Evolutionary conservation across 2,329 filamentous ascomycete species (phyloP).

Genomic region (Gnomoniopsis smithogilvyi): DNA sequence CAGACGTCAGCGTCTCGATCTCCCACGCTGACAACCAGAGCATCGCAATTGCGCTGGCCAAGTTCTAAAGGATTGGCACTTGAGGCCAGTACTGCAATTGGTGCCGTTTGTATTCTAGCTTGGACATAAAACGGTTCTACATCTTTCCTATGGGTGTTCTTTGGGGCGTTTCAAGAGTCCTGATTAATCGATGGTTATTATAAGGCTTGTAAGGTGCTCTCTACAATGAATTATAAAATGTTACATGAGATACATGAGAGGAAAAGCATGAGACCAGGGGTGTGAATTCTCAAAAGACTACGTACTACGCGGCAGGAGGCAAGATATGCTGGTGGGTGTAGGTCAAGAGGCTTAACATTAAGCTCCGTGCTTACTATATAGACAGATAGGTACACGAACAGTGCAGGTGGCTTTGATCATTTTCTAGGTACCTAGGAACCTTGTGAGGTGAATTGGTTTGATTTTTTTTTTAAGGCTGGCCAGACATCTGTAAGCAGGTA

Average conservation of each 20-base stretch:
- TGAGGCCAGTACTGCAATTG: background rate
- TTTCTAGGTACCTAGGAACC: no score
- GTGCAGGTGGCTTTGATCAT: no score
- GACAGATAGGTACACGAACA: no score
- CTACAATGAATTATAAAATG: background rate
- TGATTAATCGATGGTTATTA: background rate
- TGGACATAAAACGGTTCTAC: background rate
- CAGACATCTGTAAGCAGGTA: no score
- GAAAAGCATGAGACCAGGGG: background rate
- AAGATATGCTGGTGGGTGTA: background rate
- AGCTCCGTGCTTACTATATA: no score
- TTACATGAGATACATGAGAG: background rate
- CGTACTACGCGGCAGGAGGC: background rate
- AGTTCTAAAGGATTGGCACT: slow-evolving; percentile 53
- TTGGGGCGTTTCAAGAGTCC: background rate
- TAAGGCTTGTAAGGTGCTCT: background rate
- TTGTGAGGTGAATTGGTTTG: no score
- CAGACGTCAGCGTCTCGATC: slow-evolving; percentile 87
- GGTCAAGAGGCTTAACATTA: no score
- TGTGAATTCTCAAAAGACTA: background rate
- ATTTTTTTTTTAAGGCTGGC: no score
- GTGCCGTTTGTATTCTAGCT: background rate
- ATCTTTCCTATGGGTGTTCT: background rate
- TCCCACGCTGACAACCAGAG: slow-evolving; percentile 94
- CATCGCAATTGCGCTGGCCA: slow-evolving; percentile 87